Percentiles rank a stretch among this genome's conserved stretches.
phyloP scores from a whole-genome alignment of 106 monocot genomes.

The Iris macrosiphon region DNA sequence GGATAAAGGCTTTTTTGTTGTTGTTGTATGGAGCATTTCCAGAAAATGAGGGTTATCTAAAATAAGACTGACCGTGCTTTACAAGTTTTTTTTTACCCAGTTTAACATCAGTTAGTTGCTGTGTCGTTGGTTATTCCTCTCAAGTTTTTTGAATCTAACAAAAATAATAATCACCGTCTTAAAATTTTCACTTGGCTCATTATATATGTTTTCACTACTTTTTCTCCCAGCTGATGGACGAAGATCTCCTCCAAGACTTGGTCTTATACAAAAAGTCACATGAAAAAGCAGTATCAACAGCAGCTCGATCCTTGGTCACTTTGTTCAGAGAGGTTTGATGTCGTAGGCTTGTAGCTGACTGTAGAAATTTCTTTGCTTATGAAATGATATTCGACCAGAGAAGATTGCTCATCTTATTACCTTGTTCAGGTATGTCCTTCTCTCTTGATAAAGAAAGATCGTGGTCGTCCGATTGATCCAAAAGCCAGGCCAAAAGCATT shows the following conservation, averaged over 20 bases:
- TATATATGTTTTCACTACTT: neutral
- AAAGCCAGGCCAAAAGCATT: constrained; percentile 93
- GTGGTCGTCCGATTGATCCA: constrained; percentile 79
- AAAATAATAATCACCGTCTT: no score
- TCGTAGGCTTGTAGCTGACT: neutral
- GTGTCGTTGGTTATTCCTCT: no score
- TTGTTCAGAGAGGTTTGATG: constrained; percentile 83
- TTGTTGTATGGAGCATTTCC: no score
- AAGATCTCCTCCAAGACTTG: constrained; percentile 98
- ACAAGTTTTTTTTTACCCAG: no score
- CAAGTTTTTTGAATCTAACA: no score
- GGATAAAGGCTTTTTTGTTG: no score
- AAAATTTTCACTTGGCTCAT: no score
- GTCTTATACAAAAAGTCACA: constrained; percentile 94
- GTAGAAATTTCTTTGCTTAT: neutral
- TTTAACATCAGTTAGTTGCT: no score
- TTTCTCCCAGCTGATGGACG: constrained; percentile 71
- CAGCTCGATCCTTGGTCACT: constrained; percentile 86
- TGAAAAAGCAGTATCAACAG: constrained; percentile 89
- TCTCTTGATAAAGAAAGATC: constrained; percentile 85
- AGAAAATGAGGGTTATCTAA: no score
- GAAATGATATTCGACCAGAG: constrained; percentile 5
- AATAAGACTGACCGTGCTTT: no score
- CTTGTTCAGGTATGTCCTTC: constrained; percentile 81
- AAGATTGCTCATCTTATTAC: neutral